Conservation (phyloP, 139 green algal species). For the Chlorokybus atmophyticus region DNA sequence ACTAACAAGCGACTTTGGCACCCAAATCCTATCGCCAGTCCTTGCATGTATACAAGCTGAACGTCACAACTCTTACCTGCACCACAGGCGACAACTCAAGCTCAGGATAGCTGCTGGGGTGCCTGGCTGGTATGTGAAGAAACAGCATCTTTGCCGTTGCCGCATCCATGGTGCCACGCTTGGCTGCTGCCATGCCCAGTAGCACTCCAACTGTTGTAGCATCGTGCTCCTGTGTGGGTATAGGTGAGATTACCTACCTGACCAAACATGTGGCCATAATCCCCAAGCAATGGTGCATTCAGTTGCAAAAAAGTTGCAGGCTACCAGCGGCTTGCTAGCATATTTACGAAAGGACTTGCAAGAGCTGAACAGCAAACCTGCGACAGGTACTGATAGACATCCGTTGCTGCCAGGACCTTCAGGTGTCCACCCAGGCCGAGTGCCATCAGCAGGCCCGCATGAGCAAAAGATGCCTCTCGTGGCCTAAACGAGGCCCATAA, state of each 20-base stretch:
- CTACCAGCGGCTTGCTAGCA: too few relatives aligned
- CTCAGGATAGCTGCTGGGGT: conserved; percentile 73
- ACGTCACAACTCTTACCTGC: conserved; percentile 25
- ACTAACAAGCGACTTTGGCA: too few relatives aligned
- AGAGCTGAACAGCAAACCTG: conserved; percentile 7
- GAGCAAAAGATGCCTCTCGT: conserved; percentile 44
- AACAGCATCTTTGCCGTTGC: conserved; percentile 70
- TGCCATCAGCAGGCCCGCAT: conserved; percentile 65
- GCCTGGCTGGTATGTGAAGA: conserved; percentile 80
- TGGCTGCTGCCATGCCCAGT: conserved; percentile 59
- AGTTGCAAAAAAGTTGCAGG: too few relatives aligned
- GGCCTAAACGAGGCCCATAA: too few relatives aligned
- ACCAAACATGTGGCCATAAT: too few relatives aligned
- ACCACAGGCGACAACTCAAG: conserved; percentile 79
- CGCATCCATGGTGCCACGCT: conserved; percentile 49
- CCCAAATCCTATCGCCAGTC: too few relatives aligned
- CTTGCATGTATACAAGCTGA: too few relatives aligned
- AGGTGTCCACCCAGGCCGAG: conserved; percentile 67
- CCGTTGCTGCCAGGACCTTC: conserved; percentile 22
- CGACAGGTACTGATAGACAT: conserved; percentile 38
- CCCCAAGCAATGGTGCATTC: too few relatives aligned
- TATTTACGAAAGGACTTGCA: too few relatives aligned
- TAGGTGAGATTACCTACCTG: too few relatives aligned
- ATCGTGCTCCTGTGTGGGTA: conserved; percentile 61
- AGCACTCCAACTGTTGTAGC: conserved; percentile 69